phyloP scores from a whole-genome alignment of 2,329 filamentous ascomycete genomes.

The Ophiostoma populinum region DNA sequence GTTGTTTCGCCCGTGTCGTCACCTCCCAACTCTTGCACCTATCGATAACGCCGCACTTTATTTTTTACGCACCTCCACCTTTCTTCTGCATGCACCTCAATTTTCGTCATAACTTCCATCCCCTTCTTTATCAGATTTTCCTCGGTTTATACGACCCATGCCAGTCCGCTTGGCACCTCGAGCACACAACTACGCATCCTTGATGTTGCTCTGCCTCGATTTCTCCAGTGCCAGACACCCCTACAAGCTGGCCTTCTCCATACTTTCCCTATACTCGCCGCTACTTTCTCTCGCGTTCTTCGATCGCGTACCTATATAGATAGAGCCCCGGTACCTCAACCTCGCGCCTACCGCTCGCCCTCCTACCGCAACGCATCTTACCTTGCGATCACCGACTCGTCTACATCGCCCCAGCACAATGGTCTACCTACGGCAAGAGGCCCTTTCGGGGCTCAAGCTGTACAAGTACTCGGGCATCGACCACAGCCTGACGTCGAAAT shows the following conservation, averaged over 20 bases:
- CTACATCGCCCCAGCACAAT: conserved; percentile 30
- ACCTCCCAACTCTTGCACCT: neutral
- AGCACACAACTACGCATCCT: neutral
- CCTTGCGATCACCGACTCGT: neutral
- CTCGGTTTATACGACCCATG: neutral
- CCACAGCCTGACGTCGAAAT: conserved; percentile 75
- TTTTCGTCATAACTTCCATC: neutral
- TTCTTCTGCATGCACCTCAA: conserved; percentile 1
- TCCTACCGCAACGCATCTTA: too few relatives aligned
- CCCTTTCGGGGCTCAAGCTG: conserved; percentile 71
- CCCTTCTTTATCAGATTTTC: neutral
- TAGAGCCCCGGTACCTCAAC: neutral
- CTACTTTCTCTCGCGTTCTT: neutral
- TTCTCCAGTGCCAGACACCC: neutral
- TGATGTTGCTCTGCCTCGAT: neutral
- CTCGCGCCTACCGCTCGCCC: neutral
- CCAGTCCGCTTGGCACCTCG: neutral
- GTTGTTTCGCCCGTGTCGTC: neutral
- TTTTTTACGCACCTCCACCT: conserved; percentile 3
- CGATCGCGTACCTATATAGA: neutral
- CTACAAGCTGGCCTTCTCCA: neutral
- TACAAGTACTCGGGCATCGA: conserved; percentile 95
- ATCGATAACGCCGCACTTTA: conserved; percentile 1
- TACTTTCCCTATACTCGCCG: neutral
- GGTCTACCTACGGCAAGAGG: conserved; percentile 90